phyloP scores from a whole-genome alignment of 2,329 filamentous ascomycete genomes.

The Cytospora schulzeri region DNA sequence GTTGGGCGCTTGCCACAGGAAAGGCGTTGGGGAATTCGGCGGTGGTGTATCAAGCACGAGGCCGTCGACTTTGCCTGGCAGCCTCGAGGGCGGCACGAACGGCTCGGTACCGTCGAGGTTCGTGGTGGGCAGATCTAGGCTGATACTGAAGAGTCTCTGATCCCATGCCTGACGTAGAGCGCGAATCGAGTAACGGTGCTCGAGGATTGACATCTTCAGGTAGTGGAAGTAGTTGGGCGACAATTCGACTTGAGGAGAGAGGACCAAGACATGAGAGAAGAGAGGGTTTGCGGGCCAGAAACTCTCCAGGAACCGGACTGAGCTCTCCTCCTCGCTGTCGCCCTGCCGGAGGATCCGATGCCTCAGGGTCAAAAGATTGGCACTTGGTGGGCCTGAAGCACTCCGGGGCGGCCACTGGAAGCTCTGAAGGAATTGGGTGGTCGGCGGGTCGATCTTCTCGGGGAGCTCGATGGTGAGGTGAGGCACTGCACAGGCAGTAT shows the following conservation, averaged over 20 bases:
- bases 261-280: slow-evolving; percentile 76
- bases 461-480: slow-evolving; percentile 86
- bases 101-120: slow-evolving; percentile 61
- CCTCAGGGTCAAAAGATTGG: slow-evolving; percentile 67
- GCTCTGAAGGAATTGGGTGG: slow-evolving; percentile 61
- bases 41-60: neutral
- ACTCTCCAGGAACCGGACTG: slow-evolving; percentile 77
- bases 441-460: slow-evolving; percentile 64
- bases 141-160: slow-evolving; percentile 71
- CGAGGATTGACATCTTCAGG: slow-evolving; percentile 74
- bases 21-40: slow-evolving; percentile 52
- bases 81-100: slow-evolving; percentile 49
- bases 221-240: slow-evolving; percentile 77
- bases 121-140: slow-evolving; percentile 71
- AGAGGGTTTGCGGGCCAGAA: slow-evolving; percentile 74
- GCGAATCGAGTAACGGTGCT: slow-evolving; percentile 70
- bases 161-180: slow-evolving; percentile 48
- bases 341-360: slow-evolving; percentile 68
- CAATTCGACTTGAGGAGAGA: slow-evolving; percentile 80
- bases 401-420: slow-evolving; percentile 68
- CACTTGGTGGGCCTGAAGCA: slow-evolving; percentile 42
- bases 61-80: slow-evolving; percentile 15
- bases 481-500: slow-evolving; percentile 67
- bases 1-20: slow-evolving; percentile 84
- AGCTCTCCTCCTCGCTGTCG: slow-evolving; percentile 68